Evolutionary conservation across 2,329 filamentous ascomycete genomes (phyloP), one percentile per base, ranked within the genome.

Genomic region (Neofusicoccum kwambonambiense): DNA sequence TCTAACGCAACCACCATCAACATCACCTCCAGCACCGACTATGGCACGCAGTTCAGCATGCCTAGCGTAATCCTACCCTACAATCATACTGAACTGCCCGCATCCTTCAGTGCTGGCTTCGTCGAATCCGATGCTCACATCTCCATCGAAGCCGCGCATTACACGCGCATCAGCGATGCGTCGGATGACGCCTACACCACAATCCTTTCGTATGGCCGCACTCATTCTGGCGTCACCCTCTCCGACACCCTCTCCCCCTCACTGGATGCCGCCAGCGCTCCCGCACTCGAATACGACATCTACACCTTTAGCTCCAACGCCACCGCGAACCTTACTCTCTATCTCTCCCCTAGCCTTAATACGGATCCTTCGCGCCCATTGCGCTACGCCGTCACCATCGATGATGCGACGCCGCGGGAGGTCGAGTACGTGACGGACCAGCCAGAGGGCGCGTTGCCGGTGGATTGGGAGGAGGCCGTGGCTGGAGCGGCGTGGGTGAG

Each of bases 401-500:
- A 69, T 65, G n/a, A 56, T 69, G 19, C 69, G 70, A 41, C 68
- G 70, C 1, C 75, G 3, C 70, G 79, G 34, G 71, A 81, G 1
- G 74, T 79, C 3, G 74, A 80, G 51, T 81, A 78, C 27, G 77
- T 82, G 3, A 78, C 77, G 7, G 76, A 80, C 31, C 78, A 77
- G 52, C 71, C 73, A 22, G 65, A 81, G 77, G 66, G 78, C 71
- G 66, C 75, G 39, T 75, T 76, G 67, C 84, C 84, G 1, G 78
- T 78, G 0, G 79, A 78, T 6, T 87, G 84, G 84, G 73, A 77
- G 6, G 69, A 71, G 9, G 82, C 81, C 0, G 84, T 85, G 0
- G 81, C 81, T 13, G 80, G 84, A 60, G 77, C 79, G 34, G 81
- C 81, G 7, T 86, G 84, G 84, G 76, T 74, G 4, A 81, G 79